These are phyloP conservation scores for Patellifolia procumbens DNA, from an alignment of 179 eudicot species.

Conservation along the genomic window DNA sequence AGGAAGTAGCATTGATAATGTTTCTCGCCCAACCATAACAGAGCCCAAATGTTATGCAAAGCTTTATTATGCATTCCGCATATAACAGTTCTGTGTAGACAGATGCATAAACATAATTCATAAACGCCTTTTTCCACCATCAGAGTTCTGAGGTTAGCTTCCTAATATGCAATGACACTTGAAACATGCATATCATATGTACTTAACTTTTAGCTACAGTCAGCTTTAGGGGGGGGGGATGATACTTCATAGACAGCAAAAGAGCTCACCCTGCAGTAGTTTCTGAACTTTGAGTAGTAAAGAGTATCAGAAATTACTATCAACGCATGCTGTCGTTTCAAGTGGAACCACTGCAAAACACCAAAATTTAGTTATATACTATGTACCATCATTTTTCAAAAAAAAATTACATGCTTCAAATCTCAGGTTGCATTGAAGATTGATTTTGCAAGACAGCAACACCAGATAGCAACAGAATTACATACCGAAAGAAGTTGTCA, in stretches of 20 bases:
- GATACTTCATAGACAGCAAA: no score
- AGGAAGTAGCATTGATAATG: no score
- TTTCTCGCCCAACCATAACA: no score
- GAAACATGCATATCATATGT: neutral
- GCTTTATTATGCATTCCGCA: neutral
- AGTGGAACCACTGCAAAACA: conserved; percentile 84
- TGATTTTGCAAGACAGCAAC: neutral
- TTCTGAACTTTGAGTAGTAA: conserved; percentile 75
- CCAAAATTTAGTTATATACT: conserved; percentile 8
- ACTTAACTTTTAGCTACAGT: neutral
- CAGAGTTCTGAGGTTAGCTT: neutral
- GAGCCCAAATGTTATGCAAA: neutral
- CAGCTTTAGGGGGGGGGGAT: neutral
- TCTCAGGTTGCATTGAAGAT: neutral
- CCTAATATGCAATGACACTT: neutral
- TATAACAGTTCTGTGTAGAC: neutral
- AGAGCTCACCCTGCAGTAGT: conserved; percentile 80
- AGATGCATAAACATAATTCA: neutral
- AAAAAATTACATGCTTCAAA: neutral
- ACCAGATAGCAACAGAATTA: neutral
- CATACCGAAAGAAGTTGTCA: no score
- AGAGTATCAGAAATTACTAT: conserved; percentile 78
- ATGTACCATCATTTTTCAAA: neutral
- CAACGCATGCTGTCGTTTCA: conserved; percentile 96
- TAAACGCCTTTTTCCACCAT: neutral